These are phyloP conservation scores for Aegilops tauschii DNA, from an alignment of 176 grass and related monocot genomes.

Conservation along the genomic window DNA sequence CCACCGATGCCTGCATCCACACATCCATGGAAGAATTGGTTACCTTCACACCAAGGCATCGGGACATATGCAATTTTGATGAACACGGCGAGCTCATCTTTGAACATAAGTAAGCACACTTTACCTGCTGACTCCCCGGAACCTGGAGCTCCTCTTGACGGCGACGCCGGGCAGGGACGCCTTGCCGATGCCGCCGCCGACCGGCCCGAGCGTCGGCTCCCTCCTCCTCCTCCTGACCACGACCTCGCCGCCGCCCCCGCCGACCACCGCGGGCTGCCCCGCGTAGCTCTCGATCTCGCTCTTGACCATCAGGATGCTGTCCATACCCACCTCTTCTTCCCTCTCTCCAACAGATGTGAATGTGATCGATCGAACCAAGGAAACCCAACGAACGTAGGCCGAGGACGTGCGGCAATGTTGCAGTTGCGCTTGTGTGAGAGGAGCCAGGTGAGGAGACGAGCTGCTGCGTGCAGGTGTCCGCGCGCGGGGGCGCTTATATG, in stretches of 20 bases:
- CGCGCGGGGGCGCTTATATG: slow-evolving; percentile 1
- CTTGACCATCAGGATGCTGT: slow-evolving; percentile 41
- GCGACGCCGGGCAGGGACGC: slow-evolving; percentile 7
- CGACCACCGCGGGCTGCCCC: not conserved
- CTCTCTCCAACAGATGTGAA: not conserved
- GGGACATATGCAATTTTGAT: no score
- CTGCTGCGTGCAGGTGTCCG: slow-evolving; percentile 17
- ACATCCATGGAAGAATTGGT: fast-evolving
- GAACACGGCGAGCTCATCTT: no score
- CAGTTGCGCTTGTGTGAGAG: no score
- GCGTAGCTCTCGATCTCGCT: slow-evolving; percentile 42
- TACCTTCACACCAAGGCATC: no score
- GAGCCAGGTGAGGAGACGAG: slow-evolving; percentile 22
- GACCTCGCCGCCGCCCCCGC: not conserved
- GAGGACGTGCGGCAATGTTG: no score
- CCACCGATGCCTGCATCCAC: slow-evolving; percentile 54
- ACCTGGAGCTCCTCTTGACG: slow-evolving; percentile 67
- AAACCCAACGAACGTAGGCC: no score
- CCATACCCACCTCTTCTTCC: not conserved
- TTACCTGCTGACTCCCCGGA: slow-evolving; percentile 71
- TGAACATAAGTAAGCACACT: not conserved
- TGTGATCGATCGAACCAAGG: not conserved
- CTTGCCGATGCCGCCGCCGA: slow-evolving; percentile 34
- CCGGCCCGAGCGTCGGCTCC: slow-evolving; percentile 25
- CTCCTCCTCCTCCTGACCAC: slow-evolving; percentile 38